Base-by-base conservation (phyloP, 371 early-diverging fungal genomes). In the Encephalitozoon romaleae region DNA sequence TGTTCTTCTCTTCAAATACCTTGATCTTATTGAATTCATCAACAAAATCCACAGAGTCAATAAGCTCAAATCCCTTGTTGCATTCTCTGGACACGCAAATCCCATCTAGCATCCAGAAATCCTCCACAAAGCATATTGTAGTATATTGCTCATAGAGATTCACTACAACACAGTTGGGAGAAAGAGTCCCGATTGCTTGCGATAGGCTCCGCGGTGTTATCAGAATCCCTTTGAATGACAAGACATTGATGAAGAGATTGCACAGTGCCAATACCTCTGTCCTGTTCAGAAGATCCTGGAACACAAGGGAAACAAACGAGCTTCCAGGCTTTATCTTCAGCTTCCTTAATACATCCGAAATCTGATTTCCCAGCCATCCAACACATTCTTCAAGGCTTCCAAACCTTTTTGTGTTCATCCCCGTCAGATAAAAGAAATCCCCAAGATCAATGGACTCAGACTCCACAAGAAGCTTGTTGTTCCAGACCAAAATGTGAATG, bases 11-110 rank as follows among this genome's bases (percentile, higher is more conserved):
- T 6, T 71, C 38, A 43, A 66, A 45, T n/a, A 72, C 68, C 74
- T 72, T 74, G 18, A 78, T 42, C 54, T 67, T 74, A 42, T 65
- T 68, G 67, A 80, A 78, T 54, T 85, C 85, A n/a, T 85, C 85
- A 3, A 72, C 85, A 67, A 79, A 59, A 59, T 85, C 85, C 5
- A 70, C 42, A 49, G 80, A 76, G 53, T 77, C 72, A 6, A 68
- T 25, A 15, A 67, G 52, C 1, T 23, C 63, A 42, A 55, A 52
- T 38, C 67, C 52, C 26, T 41, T 23, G 28, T 25, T 55, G 15
- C 12, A 51, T 42, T 45, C 42, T 9, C 39, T 68, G 1, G 28
- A 73, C 39, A 72, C 51, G 39, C 67, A 52, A 39, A 74, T 54
- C 8, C 34, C 64, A 23, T 81, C 82, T 15, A 72, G 43, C 34